Evolutionary conservation across 2,329 filamentous ascomycete species (phyloP).

Genomic region (Cladobotryum mycophilum): DNA sequence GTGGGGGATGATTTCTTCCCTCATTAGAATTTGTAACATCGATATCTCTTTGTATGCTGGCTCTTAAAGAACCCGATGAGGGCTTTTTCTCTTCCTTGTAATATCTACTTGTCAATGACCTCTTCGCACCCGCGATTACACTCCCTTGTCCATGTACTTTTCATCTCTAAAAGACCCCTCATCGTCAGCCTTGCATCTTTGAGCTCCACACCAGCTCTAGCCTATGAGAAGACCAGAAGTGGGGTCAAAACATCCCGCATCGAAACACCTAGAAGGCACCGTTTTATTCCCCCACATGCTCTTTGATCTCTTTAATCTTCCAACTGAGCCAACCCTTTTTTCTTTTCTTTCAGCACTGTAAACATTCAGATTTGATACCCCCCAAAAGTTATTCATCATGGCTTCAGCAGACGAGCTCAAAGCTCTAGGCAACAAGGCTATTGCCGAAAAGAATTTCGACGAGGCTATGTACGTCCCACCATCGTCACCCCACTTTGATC

Average conservation of each 20-base stretch:
- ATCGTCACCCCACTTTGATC: constrained; percentile 2
- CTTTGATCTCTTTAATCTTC: constrained; percentile 7
- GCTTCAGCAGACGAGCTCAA: constrained; percentile 74
- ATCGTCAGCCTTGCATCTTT: not conserved
- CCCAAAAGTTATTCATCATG: constrained; percentile 33
- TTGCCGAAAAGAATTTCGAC: constrained; percentile 93
- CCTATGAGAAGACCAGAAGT: constrained; percentile 26
- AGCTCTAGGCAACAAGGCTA: constrained; percentile 97
- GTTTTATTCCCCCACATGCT: constrained; percentile 22
- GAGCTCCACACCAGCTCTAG: constrained; percentile 17
- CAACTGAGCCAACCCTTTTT: constrained; percentile 2
- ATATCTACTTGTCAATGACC: too few species aligned
- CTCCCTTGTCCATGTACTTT: too few species aligned
- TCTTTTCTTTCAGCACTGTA: constrained; percentile 1
- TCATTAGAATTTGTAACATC: too few species aligned
- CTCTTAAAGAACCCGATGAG: too few species aligned
- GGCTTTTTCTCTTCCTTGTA: too few species aligned
- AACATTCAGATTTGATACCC: not conserved
- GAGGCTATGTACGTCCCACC: constrained; percentile 74
- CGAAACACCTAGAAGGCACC: constrained; percentile 39
- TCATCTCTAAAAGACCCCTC: not conserved
- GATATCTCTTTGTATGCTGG: too few species aligned
- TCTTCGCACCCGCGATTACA: too few species aligned
- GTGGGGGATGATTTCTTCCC: too few species aligned
- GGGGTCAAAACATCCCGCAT: constrained; percentile 23